Percentiles rank a stretch among this genome's conserved stretches.
Conservation (phyloP, 192 early-diverging fungal genomes). For the Coemansia sp. region DNA sequence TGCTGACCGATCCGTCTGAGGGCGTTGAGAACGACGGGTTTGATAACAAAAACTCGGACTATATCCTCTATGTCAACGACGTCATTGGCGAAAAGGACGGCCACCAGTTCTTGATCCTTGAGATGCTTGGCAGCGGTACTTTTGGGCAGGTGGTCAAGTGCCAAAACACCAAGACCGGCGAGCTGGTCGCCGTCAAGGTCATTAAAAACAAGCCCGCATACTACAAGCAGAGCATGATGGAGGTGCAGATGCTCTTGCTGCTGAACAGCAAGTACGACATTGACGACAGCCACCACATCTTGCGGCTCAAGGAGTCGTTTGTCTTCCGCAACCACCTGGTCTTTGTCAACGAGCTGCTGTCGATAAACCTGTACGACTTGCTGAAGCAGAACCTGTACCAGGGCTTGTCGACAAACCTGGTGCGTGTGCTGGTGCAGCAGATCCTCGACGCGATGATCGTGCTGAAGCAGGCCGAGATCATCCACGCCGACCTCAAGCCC, state of each 20-base stretch:
- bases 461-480: constrained; percentile 82
- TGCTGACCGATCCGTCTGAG: constrained; percentile 92
- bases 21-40: constrained; percentile 84
- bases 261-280: constrained; percentile 87
- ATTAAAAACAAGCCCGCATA: constrained; percentile 98
- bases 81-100: constrained; percentile 88
- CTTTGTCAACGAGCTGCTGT: constrained; percentile 95
- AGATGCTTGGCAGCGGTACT: constrained; percentile 92
- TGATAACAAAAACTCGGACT: constrained; percentile 96
- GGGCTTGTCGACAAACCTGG: constrained; percentile 89
- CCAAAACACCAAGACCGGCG: constrained; percentile 87
- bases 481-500: constrained; percentile 98
- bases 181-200: constrained; percentile 91
- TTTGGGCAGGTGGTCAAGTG: constrained; percentile 99
- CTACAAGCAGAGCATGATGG: constrained; percentile 96
- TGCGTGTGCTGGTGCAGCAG: constrained; percentile 89
- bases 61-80: constrained; percentile 96
- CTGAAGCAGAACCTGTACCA: constrained; percentile 97
- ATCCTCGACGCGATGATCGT: constrained; percentile 88
- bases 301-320: constrained; percentile 89
- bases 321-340: constrained; percentile 91
- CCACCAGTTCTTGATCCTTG: constrained; percentile 89
- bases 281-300: constrained; percentile 83
- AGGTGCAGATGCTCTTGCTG: constrained; percentile 90
- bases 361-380: constrained; percentile 95